Evolutionary conservation across 2,329 filamentous ascomycete genomes (phyloP).

Genomic region (Sclerotinia subarctica): DNA sequence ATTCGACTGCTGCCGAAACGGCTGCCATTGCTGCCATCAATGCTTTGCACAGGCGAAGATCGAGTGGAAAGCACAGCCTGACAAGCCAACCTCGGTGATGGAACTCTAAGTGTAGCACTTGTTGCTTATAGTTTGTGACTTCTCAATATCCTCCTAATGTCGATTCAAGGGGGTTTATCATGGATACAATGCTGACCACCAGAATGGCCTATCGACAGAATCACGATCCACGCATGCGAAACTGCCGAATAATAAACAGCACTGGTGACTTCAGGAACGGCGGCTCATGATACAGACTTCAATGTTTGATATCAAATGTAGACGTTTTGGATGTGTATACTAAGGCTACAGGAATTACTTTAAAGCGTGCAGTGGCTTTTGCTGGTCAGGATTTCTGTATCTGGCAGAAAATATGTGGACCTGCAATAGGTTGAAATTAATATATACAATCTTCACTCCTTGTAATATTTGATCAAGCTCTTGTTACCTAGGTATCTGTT

Average conservation of each 20-base stretch:
- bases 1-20: conserved; percentile 23
- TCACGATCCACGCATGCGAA: conserved; percentile 29
- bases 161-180: neutral
- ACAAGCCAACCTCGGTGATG: conserved; percentile 24
- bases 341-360: conserved; percentile 27
- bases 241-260: conserved; percentile 29
- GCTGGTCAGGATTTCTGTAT: too few relatives aligned
- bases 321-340: conserved; percentile 31
- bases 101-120: conserved; percentile 26
- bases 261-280: conserved; percentile 14
- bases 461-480: neutral
- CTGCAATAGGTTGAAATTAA: neutral
- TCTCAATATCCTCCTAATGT: neutral
- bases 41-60: conserved; percentile 22
- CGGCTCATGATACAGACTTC: conserved; percentile 25
- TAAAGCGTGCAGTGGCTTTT: conserved; percentile 19
- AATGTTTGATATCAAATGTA: conserved; percentile 33
- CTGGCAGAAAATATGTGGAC: neutral
- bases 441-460: neutral
- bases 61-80: conserved; percentile 29
- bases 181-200: neutral
- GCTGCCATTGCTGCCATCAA: conserved; percentile 27
- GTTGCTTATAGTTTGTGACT: conserved; percentile 25
- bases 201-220: conserved; percentile 28
- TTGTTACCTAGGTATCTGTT: neutral